phyloP scores from a whole-genome alignment of 257 asterid genomes.

The Solanum pinnatisectum region DNA sequence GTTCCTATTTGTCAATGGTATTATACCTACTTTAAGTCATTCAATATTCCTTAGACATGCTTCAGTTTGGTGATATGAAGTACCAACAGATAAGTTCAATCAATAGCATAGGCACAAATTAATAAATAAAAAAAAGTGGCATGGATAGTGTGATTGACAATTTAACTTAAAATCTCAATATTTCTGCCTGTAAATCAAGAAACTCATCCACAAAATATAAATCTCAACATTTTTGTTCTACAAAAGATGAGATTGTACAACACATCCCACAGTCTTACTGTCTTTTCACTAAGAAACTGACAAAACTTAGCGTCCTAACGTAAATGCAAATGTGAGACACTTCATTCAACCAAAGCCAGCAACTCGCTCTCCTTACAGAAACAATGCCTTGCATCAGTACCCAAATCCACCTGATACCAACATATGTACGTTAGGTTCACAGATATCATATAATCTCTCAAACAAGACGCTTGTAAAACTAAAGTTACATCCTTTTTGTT shows the following conservation, averaged over 20 bases:
- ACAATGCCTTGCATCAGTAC: constrained; percentile 52
- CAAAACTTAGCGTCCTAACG: neutral
- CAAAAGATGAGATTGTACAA: neutral
- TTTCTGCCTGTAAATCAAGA: neutral
- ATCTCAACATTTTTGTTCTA: neutral
- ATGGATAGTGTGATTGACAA: too few relatives aligned
- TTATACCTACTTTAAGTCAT: too few relatives aligned
- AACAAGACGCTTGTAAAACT: too few relatives aligned
- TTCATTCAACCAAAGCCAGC: constrained; percentile 31
- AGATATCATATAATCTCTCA: too few relatives aligned
- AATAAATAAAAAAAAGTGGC: too few relatives aligned
- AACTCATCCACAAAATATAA: neutral
- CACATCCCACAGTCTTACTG: neutral
- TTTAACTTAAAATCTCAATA: neutral
- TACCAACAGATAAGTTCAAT: too few relatives aligned
- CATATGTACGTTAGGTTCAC: too few relatives aligned
- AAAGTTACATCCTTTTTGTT: too few relatives aligned
- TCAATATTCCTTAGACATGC: too few relatives aligned
- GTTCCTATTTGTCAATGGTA: neutral
- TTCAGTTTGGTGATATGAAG: too few relatives aligned
- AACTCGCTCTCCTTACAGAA: constrained; percentile 48
- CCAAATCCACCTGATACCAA: constrained; percentile 63
- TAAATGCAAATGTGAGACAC: neutral
- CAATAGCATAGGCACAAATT: too few relatives aligned
- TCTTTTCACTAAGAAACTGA: neutral